phyloP scores from a whole-genome alignment of 192 early-diverging fungal genomes.

The Coemansia sp. region DNA sequence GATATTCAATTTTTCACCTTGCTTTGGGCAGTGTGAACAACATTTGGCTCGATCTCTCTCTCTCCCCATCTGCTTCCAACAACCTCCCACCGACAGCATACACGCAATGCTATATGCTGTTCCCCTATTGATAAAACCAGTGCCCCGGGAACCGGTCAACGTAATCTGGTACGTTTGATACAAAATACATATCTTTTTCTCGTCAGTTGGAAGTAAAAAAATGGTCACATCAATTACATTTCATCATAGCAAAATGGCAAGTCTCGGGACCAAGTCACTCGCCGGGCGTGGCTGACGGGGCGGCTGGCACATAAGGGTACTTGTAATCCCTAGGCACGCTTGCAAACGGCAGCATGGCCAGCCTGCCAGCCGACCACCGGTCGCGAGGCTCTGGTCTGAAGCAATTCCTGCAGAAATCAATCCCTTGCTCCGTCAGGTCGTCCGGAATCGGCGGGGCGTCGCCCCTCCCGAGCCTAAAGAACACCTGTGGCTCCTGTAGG shows the following conservation, averaged over 20 bases:
- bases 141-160: too few species aligned
- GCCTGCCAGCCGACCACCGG: conserved; percentile 73
- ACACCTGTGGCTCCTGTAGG: conserved; percentile 55
- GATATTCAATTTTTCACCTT: too few species aligned
- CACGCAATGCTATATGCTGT: too few species aligned
- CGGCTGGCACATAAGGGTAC: conserved; percentile 27
- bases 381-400: conserved; percentile 76
- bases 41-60: too few species aligned
- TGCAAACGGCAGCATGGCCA: conserved; percentile 73
- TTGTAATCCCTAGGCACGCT: conserved; percentile 43
- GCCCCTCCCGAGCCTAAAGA: conserved; percentile 75
- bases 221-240: conserved; percentile 1
- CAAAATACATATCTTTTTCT: too few species aligned
- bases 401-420: conserved; percentile 71
- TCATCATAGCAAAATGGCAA: neutral
- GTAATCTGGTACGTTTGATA: too few species aligned
- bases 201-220: conserved; percentile 1
- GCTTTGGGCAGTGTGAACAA: too few species aligned
- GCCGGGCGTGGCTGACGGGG: neutral
- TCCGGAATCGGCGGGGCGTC: conserved; percentile 81
- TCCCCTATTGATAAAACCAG: too few species aligned
- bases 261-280: neutral
- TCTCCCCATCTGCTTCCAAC: too few species aligned
- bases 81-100: too few species aligned
- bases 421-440: conserved; percentile 61